Conservation (phyloP, 306 rosid genomes). For the Begonia masoniana region DNA sequence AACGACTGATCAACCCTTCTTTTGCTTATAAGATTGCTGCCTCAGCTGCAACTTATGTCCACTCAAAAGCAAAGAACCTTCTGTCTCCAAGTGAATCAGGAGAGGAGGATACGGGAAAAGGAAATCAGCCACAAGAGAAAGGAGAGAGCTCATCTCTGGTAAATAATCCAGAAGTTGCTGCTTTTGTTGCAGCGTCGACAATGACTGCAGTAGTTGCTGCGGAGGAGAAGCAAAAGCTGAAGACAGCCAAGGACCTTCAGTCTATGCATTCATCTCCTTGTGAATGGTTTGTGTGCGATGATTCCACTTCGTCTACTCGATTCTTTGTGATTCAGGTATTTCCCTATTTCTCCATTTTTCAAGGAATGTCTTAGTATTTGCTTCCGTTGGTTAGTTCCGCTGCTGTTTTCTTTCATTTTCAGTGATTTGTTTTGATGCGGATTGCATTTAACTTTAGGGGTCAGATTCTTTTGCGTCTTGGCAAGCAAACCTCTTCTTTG, state of each 20-base stretch:
- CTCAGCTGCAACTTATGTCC: conserved; percentile 77
- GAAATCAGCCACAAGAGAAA: conserved; percentile 12
- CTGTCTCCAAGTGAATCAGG: conserved; percentile 25
- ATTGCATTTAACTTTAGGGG: conserved; percentile 35
- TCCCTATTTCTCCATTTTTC: background rate
- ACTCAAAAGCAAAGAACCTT: conserved; percentile 35
- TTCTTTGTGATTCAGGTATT: conserved; percentile 85
- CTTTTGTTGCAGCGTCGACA: conserved; percentile 69
- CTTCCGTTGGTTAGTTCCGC: too few species aligned
- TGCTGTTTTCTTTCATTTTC: too few species aligned
- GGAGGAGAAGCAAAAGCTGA: conserved; percentile 65
- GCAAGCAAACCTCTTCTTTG: conserved; percentile 94
- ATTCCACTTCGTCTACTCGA: conserved; percentile 53
- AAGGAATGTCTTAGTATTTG: too few species aligned
- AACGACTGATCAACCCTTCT: conserved; percentile 24
- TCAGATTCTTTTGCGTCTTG: conserved; percentile 86
- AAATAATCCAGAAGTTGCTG: conserved; percentile 71
- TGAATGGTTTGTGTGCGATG: conserved; percentile 94
- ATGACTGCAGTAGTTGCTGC: conserved; percentile 88
- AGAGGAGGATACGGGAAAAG: conserved; percentile 10
- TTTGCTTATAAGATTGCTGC: conserved; percentile 78
- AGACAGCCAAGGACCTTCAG: conserved; percentile 70
- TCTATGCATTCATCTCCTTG: conserved; percentile 85
- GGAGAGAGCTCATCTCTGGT: conserved; percentile 18
- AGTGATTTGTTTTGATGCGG: too few species aligned